These are phyloP conservation scores for Taiwanofungus camphoratus DNA, from an alignment of 1,284 basidiomycete genomes.

Conservation along the genomic window DNA sequence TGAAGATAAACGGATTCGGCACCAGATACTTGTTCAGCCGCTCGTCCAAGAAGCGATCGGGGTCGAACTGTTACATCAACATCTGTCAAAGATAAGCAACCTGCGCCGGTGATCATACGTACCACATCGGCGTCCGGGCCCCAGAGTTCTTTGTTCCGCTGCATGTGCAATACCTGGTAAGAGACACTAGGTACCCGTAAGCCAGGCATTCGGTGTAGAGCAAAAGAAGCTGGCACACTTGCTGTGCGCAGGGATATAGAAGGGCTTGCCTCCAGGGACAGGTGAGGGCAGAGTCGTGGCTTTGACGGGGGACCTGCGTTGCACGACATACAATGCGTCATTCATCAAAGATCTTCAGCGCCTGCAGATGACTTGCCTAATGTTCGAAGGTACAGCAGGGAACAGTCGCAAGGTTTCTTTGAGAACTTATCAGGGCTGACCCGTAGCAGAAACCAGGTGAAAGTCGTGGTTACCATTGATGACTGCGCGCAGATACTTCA, in stretches of 20 bases:
- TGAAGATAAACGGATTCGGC: conserved; percentile 51
- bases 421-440: not conserved
- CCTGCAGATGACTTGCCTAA: not conserved
- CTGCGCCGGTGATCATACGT: not conserved
- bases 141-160: conserved; percentile 18
- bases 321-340: not conserved
- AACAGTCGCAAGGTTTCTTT: conserved; percentile 21
- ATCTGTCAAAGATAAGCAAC: not conserved
- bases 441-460: not conserved
- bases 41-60: conserved; percentile 51
- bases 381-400: conserved; percentile 18
- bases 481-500: conserved; percentile 30
- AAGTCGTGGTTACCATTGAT: conserved; percentile 10
- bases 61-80: conserved; percentile 38
- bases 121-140: conserved; percentile 10
- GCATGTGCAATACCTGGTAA: conserved; percentile 18
- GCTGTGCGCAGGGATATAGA: conserved; percentile 14
- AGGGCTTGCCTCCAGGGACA: conserved; percentile 13
- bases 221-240: conserved; percentile 6
- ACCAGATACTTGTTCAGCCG: conserved; percentile 42
- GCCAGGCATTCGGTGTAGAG: not conserved
- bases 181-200: no score
- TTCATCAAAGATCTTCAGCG: no score
- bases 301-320: conserved; percentile 9
- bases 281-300: conserved; percentile 4